Evolutionary conservation across 768 basidiomycete species (phyloP).

Genomic region (Chalciporus pseudorubinellus): DNA sequence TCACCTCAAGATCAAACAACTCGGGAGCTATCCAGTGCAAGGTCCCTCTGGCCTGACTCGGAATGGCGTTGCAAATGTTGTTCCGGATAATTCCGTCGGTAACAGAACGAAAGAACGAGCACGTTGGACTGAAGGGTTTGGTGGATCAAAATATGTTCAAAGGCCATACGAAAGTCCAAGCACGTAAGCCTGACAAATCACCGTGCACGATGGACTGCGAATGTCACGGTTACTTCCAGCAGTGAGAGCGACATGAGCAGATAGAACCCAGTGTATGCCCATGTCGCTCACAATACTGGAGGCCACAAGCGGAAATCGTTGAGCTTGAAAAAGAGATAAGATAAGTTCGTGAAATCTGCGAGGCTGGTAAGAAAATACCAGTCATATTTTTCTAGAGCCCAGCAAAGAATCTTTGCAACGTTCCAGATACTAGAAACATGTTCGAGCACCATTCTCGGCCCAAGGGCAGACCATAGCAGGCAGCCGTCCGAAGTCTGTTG

Average conservation of each 20-base stretch:
- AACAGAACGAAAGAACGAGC: slow-evolving; percentile 28
- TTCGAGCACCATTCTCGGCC: slow-evolving; percentile 23
- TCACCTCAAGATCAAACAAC: slow-evolving; percentile 29
- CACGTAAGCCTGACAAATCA: slow-evolving; percentile 22
- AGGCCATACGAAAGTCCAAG: not conserved
- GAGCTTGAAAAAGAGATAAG: slow-evolving; percentile 8
- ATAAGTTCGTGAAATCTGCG: not conserved
- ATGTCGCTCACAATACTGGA: slow-evolving; percentile 16
- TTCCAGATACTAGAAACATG: slow-evolving; percentile 20
- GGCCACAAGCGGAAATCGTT: slow-evolving; percentile 18
- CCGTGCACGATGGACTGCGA: slow-evolving; percentile 17
- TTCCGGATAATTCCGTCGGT: slow-evolving; percentile 36
- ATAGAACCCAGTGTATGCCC: too few relatives aligned
- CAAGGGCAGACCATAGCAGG: slow-evolving; percentile 32
- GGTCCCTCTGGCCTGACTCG: slow-evolving; percentile 30
- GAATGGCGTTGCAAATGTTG: slow-evolving; percentile 35
- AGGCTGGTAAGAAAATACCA: not conserved
- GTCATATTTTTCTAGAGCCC: slow-evolving; percentile 8
- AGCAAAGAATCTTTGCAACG: slow-evolving; percentile 5
- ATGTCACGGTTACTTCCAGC: slow-evolving; percentile 16
- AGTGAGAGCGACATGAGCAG: too few relatives aligned
- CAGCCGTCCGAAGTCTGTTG: slow-evolving; percentile 27
- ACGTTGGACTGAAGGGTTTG: slow-evolving; percentile 13
- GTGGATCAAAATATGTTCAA: not conserved
- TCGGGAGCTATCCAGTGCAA: slow-evolving; percentile 44